These are phyloP conservation scores for Pleurotus tuber-regium DNA, from an alignment of 768 basidiomycete species.

Conservation along the genomic window DNA sequence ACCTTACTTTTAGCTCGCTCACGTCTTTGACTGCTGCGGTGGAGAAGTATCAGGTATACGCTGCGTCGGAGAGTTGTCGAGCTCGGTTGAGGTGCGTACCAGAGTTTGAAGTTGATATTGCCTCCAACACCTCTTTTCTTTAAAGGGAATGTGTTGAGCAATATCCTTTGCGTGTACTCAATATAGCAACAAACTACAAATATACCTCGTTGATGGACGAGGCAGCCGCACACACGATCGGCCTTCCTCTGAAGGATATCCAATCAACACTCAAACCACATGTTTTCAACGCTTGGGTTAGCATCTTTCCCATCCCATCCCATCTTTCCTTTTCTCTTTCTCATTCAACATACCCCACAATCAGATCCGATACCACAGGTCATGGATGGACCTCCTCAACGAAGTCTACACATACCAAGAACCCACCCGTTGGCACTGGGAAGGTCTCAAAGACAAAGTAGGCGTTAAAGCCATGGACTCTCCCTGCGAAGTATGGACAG, in stretches of 20 bases:
- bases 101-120: too few relatives aligned
- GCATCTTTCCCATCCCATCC: not conserved
- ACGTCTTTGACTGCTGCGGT: conserved; percentile 13
- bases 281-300: conserved; percentile 3
- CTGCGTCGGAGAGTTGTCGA: conserved; percentile 2
- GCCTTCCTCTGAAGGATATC: not conserved
- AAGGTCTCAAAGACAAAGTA: conserved; percentile 8
- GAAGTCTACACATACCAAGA: not conserved
- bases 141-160: not conserved
- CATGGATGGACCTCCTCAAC: not conserved
- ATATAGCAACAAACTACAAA: not conserved
- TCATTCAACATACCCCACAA: too few relatives aligned
- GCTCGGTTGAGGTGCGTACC: conserved; percentile 1
- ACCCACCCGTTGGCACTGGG: conserved; percentile 8
- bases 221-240: conserved; percentile 4
- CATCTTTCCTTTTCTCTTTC: not conserved
- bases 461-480: conserved; percentile 7
- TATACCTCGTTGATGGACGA: conserved; percentile 8
- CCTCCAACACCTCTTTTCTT: not conserved
- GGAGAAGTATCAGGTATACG: conserved; percentile 18
- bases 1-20: conserved; percentile 5
- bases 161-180: not conserved
- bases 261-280: not conserved
- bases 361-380: conserved; percentile 5
- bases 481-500: conserved; percentile 8